These are phyloP conservation scores for Podospora didyma DNA, from an alignment of 495 filamentous ascomycete species.

Conservation along the genomic window DNA sequence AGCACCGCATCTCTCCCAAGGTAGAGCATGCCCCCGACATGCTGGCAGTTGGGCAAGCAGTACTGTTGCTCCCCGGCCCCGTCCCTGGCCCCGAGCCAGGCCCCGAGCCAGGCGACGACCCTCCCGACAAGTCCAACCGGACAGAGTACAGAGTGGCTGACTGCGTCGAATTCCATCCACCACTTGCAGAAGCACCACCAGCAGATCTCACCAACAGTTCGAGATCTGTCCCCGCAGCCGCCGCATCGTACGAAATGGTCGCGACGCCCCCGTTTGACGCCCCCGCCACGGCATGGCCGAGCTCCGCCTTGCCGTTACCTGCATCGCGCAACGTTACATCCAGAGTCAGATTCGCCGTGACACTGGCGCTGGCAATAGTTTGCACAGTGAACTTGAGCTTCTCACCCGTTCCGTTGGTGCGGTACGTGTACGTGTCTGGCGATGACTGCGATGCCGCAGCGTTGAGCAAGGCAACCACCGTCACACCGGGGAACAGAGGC, in stretches of 20 bases:
- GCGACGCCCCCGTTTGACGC: background rate
- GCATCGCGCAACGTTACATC: background rate
- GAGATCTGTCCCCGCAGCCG: background rate
- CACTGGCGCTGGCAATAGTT: background rate
- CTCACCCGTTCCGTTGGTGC: background rate
- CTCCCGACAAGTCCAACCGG: background rate
- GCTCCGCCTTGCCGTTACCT: background rate
- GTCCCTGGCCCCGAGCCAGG: background rate
- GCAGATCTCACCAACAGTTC: background rate
- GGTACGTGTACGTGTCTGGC: background rate
- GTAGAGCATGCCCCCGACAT: background rate
- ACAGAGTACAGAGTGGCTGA: background rate
- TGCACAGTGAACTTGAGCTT: background rate
- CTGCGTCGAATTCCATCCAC: background rate
- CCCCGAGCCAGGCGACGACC: no score
- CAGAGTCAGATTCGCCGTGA: background rate
- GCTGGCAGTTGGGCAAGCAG: no score
- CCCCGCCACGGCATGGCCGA: background rate
- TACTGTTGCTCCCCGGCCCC: background rate
- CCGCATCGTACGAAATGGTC: background rate
- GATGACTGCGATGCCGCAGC: background rate
- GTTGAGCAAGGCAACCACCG: background rate
- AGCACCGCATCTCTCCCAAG: background rate
- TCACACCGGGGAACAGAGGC: background rate
- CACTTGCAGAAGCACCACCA: no score